Evolutionary conservation across 176 grass and related monocot species (phyloP).

Genomic region (Areca catechu): DNA sequence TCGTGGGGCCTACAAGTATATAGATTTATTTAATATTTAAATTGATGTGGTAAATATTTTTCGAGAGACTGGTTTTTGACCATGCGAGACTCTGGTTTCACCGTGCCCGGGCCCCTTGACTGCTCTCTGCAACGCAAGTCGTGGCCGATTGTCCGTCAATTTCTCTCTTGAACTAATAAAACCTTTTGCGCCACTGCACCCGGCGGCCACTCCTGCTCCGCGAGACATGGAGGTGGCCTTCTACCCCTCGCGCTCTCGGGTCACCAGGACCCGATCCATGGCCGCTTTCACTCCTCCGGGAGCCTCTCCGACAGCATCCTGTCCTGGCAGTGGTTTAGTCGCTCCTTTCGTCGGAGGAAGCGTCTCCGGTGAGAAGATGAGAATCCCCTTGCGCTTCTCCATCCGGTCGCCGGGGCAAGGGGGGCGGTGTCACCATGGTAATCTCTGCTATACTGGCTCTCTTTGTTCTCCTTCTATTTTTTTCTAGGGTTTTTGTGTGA

Average conservation of each 20-base stretch:
- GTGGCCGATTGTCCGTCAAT: too few species aligned
- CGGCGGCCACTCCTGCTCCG: too few species aligned
- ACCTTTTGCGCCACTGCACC: too few species aligned
- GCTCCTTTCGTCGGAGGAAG: background rate
- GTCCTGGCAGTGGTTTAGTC: background rate
- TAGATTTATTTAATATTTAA: too few species aligned
- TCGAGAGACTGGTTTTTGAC: too few species aligned
- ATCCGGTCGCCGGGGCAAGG: background rate
- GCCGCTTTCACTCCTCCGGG: background rate
- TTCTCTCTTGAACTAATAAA: too few species aligned
- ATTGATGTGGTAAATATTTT: too few species aligned
- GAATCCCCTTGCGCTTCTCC: background rate
- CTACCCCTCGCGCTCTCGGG: background rate
- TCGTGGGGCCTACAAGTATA: too few species aligned
- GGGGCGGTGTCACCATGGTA: background rate
- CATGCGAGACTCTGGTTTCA: too few species aligned
- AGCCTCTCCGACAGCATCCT: conserved; percentile 1
- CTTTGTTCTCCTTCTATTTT: background rate
- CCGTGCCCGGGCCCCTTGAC: too few species aligned
- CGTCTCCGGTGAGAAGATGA: background rate
- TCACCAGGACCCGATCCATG: background rate
- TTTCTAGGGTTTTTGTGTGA: too few species aligned
- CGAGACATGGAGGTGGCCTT: conserved; percentile 17
- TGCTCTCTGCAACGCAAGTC: too few species aligned
- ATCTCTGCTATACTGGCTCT: background rate